Evolutionary conservation across 1,284 basidiomycete genomes (phyloP), one percentile per base, ranked within the genome.

Genomic region (Apiotrichum gracile): DNA sequence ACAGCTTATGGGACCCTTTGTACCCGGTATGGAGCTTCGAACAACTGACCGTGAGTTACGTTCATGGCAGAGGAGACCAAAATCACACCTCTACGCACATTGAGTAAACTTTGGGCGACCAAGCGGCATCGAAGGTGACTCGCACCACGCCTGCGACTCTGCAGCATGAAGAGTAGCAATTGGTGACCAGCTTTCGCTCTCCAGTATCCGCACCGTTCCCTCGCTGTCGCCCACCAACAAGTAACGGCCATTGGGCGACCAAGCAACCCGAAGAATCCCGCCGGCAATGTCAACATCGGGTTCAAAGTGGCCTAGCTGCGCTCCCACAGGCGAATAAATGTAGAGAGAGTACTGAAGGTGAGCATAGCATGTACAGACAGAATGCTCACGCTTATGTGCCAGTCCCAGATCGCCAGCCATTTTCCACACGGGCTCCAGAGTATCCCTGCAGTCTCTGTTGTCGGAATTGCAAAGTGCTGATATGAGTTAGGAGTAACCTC

Each of bases 381-480:
- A 54, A 47, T 19, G 14, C 79, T 42, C 58, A 88, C 90, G 75
- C 88, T 85, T 24, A 91, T 72, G 10, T 83, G 79, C 13, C 85
- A 84, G 67, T 94, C 91, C 85, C 87, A 91, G 0, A 87, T 80
- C 0, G 89, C 89, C 14, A 94, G 60, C 71, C 85, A 79, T 61
- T 84, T 85, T 7, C 89, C 90, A 13, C 82, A 85, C 0, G 91
- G 90, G 10, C 89, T 91, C 57, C 93, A 79, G 1, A 83, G 78
- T n/a, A 92, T 68, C 0, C 86, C 87, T 16, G 85, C 79, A 22
- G 89, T 73, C 22, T 87, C 86, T 7, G 81, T 76, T 0, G 89
- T 89, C 1, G 85, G 84, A n/a, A 90, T 74, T 3, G 86, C 80
- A 61, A 90, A 93, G 71, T 91, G 88, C 88, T 87, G 9, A 25